Evolutionary conservation across 345 rosid genomes (phyloP), one percentile per base, ranked within the genome.

Genomic region (Lagerstroemia speciosa): DNA sequence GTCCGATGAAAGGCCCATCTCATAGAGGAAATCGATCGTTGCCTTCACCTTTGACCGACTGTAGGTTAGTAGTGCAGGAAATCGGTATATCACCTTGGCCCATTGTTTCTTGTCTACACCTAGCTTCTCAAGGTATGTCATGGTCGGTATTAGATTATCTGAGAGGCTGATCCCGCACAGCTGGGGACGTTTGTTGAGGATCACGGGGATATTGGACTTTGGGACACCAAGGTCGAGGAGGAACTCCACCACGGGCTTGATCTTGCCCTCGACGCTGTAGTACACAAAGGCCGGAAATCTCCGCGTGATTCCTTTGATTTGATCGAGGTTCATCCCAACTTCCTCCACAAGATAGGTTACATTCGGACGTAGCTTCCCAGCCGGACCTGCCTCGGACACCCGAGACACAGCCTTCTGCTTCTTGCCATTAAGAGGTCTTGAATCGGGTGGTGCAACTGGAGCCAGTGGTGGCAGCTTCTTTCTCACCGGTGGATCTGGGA

Each of bases 241-340:
- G 70, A 93, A 93, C 64, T 93, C 90, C 1, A 93, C 91, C n/a
- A 83, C 75, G 0, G 97, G 98, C 81, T 84, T 93, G 79, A 93
- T 87, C 73, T 93, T 90, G 6, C 91, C 85, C 33, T 90, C 97
- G 53, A 93, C 77, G 73, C 90, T 93, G 82, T 88, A 88, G 72
- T 88, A 84, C 41, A 95, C 89, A 75, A 93, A 93, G 26, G 95
- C 83, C 19, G 98, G 89, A 68, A 88, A 93, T 70, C 78, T 84
- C 20, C 81, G 81, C 0, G 95, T 85, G 45, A 90, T 93, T 27
- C 80, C 80, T 77, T 90, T 90, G 77, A 90, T 90, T 79, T 85
- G 86, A 70, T 93, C 97, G 17, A 90, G 83, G 75, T 82, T 83
- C 81, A 93, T 67, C 29, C 98, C 98, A 12, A 93, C 88, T 62